A percentile compares a stretch with the other conserved stretches of the same genome.
These are phyloP conservation scores for Tetraselmis chui DNA, from an alignment of 139 green algal genomes.

Conservation along the genomic window DNA sequence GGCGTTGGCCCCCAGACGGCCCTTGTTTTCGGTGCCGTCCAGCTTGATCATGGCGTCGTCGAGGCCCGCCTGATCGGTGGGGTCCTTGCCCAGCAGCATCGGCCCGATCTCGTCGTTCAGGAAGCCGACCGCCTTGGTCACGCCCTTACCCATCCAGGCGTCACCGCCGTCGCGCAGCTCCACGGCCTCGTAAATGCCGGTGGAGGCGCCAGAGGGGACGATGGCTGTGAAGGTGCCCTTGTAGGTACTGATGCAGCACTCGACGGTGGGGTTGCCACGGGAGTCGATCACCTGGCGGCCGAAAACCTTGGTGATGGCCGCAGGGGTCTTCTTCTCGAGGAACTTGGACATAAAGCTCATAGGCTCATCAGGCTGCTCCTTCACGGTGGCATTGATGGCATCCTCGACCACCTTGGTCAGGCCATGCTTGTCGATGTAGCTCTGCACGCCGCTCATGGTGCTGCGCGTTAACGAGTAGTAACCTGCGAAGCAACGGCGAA, in stretches of 20 bases:
- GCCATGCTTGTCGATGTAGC: slow-evolving; percentile 87
- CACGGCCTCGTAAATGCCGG: slow-evolving; percentile 93
- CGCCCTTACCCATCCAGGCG: slow-evolving; percentile 85
- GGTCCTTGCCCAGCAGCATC: slow-evolving; percentile 85
- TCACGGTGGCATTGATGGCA: slow-evolving; percentile 85
- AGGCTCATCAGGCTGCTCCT: slow-evolving; percentile 83
- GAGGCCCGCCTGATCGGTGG: slow-evolving; percentile 79
- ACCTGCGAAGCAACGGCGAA: no score
- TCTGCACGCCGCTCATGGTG: slow-evolving; percentile 63
- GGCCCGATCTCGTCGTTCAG: slow-evolving; percentile 92
- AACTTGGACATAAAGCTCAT: slow-evolving; percentile 70
- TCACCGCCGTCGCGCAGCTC: slow-evolving; percentile 93
- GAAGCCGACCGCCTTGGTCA: slow-evolving; percentile 89
- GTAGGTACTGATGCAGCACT: slow-evolving; percentile 74
- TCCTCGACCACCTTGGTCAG: slow-evolving; percentile 82
- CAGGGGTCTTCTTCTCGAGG: slow-evolving; percentile 42
- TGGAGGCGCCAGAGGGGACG: slow-evolving; percentile 88
- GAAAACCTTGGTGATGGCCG: slow-evolving; percentile 77
- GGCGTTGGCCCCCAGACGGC: slow-evolving; percentile 94
- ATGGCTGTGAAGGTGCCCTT: slow-evolving; percentile 87
- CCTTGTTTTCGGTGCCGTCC: slow-evolving; percentile 97
- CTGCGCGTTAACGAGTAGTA: no score
- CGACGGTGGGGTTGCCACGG: slow-evolving; percentile 96
- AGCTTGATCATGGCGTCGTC: slow-evolving; percentile 92
- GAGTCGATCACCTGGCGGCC: slow-evolving; percentile 95